Conservation (phyloP, 225 moss, liverwort and hornwort genomes). For the Sphagnum contortum region DNA sequence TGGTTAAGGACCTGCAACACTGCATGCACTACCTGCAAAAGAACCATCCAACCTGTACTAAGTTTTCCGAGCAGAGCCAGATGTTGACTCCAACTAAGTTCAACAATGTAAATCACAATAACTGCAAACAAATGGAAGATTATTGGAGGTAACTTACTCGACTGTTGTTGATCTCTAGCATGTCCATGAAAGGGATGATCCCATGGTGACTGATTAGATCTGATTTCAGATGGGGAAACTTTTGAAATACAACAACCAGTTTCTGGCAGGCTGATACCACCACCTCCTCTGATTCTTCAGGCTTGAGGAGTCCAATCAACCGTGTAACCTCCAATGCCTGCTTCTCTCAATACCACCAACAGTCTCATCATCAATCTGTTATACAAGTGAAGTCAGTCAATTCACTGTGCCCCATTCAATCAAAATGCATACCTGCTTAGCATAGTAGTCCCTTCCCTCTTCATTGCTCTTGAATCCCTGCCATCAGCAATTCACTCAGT, state of each 20-base stretch:
- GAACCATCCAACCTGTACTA: slow-evolving; percentile 3
- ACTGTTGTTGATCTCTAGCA: slow-evolving; percentile 76
- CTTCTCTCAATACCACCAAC: background rate
- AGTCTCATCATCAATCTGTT: too few relatives aligned
- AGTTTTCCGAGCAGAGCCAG: background rate
- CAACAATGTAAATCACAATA: background rate
- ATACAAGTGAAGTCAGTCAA: too few relatives aligned
- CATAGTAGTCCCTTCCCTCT: slow-evolving; percentile 75
- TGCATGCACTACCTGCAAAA: slow-evolving; percentile 66
- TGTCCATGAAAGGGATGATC: slow-evolving; percentile 83
- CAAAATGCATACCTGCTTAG: slow-evolving; percentile 64
- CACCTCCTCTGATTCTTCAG: slow-evolving; percentile 70
- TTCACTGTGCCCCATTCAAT: too few relatives aligned
- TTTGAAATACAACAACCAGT: slow-evolving; percentile 70
- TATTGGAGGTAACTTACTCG: slow-evolving; percentile 33
- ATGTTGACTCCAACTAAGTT: background rate
- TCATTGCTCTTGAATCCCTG: slow-evolving; percentile 75
- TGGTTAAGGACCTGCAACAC: slow-evolving; percentile 79
- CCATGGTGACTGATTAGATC: slow-evolving; percentile 86
- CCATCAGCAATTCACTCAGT: background rate
- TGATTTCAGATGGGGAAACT: slow-evolving; percentile 75
- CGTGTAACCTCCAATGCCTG: slow-evolving; percentile 83
- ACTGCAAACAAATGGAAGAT: too few relatives aligned
- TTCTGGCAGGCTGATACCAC: slow-evolving; percentile 73
- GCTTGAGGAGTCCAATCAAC: slow-evolving; percentile 75